A percentile compares a stretch with the other conserved stretches of the same genome.
Evolutionary conservation across 495 filamentous ascomycete genomes (phyloP).

Genomic region (Venustampulla echinocandica): DNA sequence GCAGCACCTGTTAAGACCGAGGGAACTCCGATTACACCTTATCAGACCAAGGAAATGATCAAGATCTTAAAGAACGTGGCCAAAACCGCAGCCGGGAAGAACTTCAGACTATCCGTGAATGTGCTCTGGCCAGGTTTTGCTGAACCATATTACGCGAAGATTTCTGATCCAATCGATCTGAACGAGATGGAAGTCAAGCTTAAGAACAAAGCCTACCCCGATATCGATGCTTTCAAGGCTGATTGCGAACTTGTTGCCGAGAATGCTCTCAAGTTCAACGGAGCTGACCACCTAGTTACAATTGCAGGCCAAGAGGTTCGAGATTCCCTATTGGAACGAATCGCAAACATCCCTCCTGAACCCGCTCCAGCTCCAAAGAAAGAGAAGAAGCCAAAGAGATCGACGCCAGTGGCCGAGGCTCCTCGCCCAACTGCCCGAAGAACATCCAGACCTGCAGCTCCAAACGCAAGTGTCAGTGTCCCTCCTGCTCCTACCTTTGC

Average conservation of each 20-base stretch:
- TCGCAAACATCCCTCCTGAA: conserved; percentile 10
- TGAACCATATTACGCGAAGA: conserved; percentile 59
- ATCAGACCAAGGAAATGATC: conserved; percentile 37
- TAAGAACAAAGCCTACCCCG: conserved; percentile 53
- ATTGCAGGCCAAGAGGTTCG: conserved; percentile 34
- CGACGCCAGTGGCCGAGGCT: conserved; percentile 36
- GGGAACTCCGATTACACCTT: conserved; percentile 33
- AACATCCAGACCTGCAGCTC: conserved; percentile 35
- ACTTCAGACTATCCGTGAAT: conserved; percentile 67
- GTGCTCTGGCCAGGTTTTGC: conserved; percentile 39
- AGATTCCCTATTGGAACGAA: conserved; percentile 15
- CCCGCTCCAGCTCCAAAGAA: conserved; percentile 7
- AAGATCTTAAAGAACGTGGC: conserved; percentile 60
- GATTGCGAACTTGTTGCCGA: conserved; percentile 69
- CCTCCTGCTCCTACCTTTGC: conserved; percentile 56
- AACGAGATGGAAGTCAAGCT: conserved; percentile 71
- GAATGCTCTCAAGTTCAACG: conserved; percentile 79
- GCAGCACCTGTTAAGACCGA: conserved; percentile 18
- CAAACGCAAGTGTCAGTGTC: conserved; percentile 25
- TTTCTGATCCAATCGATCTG: conserved; percentile 76
- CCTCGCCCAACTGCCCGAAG: conserved; percentile 24
- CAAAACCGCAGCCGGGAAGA: conserved; percentile 64
- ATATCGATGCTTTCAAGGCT: conserved; percentile 52
- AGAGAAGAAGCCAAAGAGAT: conserved; percentile 38
- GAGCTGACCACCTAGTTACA: conserved; percentile 61